Percentiles rank a stretch among this genome's conserved stretches.
These are phyloP conservation scores for Haematococcus lacustris DNA, from an alignment of 139 green algal species.

Conservation along the genomic window DNA sequence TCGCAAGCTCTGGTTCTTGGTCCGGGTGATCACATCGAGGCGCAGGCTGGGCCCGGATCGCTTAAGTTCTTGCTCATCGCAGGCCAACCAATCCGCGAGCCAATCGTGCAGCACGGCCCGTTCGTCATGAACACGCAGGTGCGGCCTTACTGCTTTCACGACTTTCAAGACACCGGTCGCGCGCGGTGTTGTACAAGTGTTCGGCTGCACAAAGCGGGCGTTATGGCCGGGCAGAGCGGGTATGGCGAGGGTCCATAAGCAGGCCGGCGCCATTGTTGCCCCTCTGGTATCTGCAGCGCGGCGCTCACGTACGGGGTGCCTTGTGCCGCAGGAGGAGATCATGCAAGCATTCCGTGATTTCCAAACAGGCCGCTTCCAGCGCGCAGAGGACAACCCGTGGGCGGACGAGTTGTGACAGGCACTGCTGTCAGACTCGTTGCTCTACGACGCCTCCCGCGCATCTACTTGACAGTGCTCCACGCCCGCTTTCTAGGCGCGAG, in stretches of 20 bases:
- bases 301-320: not conserved
- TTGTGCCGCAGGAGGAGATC: conserved; percentile 34
- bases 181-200: too few relatives aligned
- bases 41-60: conserved; percentile 11
- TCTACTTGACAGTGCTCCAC: too few relatives aligned
- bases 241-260: too few relatives aligned
- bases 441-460: too few relatives aligned
- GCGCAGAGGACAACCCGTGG: conserved; percentile 70
- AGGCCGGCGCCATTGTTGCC: too few relatives aligned
- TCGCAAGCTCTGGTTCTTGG: conserved; percentile 39
- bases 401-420: conserved; percentile 8
- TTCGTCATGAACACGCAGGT: conserved; percentile 84
- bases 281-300: too few relatives aligned
- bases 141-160: too few relatives aligned
- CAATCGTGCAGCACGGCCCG: conserved; percentile 76
- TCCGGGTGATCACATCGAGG: conserved; percentile 38
- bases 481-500: too few relatives aligned
- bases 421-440: too few relatives aligned
- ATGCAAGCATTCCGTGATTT: conserved; percentile 71
- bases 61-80: conserved; percentile 77
- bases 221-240: too few relatives aligned
- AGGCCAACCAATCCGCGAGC: conserved; percentile 77
- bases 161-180: too few relatives aligned
- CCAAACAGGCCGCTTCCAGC: conserved; percentile 59
- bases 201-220: too few relatives aligned